Evolutionary conservation across 768 basidiomycete species (phyloP).

Genomic region (Phaffia tasmanica): DNA sequence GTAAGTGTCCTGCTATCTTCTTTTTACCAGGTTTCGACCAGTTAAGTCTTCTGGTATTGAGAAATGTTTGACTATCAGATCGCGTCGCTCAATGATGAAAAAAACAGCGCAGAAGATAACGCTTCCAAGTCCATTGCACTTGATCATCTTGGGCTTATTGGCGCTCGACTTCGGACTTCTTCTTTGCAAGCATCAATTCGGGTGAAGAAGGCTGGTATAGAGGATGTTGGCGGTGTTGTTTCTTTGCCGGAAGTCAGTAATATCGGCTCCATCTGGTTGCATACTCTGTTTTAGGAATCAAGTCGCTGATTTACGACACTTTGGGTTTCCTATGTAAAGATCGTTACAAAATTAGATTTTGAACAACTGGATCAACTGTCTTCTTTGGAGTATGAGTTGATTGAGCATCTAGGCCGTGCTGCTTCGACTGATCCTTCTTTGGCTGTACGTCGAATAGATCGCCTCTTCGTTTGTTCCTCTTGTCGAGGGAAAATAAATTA

Average conservation of each 20-base stretch:
- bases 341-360: constrained; percentile 1
- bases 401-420: neutral
- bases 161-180: constrained; percentile 54
- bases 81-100: constrained; percentile 68
- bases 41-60: neutral
- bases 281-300: constrained; percentile 4
- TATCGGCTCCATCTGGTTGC: constrained; percentile 44
- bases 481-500: neutral
- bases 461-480: neutral
- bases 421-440: neutral
- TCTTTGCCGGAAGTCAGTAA: constrained; percentile 60
- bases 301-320: neutral
- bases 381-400: neutral
- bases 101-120: constrained; percentile 59
- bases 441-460: neutral
- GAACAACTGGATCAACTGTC: neutral
- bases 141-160: constrained; percentile 89
- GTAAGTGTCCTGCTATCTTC: constrained; percentile 42
- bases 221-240: constrained; percentile 6
- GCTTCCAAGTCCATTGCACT: constrained; percentile 79
- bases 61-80: constrained; percentile 45
- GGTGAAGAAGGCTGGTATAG: constrained; percentile 14
- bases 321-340: neutral
- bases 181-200: constrained; percentile 43
- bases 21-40: neutral